Percentiles rank a stretch among this genome's conserved stretches.
Conservation (phyloP, 2,329 filamentous ascomycete genomes). For the Didymella arachidicola region DNA sequence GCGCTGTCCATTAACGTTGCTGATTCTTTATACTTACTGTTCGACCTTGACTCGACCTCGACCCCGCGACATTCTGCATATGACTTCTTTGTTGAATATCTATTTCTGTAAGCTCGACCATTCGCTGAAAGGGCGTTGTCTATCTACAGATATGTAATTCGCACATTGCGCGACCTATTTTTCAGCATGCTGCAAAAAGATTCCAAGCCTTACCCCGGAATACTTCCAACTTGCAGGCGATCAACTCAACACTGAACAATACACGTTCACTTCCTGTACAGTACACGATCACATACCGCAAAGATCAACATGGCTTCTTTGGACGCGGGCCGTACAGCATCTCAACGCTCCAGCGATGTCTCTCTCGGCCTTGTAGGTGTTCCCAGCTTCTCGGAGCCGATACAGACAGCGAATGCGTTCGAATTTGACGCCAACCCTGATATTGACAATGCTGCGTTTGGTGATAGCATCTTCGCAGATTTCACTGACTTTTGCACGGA, state of each 20-base stretch:
- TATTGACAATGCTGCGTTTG: not conserved
- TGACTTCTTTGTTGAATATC: slow-evolving; percentile 29
- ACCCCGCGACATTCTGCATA: slow-evolving; percentile 12
- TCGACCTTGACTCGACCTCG: slow-evolving; percentile 19
- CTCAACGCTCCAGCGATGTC: slow-evolving; percentile 6
- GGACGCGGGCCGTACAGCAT: slow-evolving; percentile 1
- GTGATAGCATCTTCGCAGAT: slow-evolving; percentile 3
- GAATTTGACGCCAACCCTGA: slow-evolving; percentile 4
- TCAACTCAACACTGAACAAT: not conserved
- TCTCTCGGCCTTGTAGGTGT: slow-evolving; percentile 14
- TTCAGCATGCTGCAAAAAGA: slow-evolving; percentile 1
- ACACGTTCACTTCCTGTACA: not conserved
- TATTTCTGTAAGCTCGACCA: slow-evolving; percentile 21
- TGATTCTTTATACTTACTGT: slow-evolving; percentile 26
- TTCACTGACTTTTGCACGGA: not conserved
- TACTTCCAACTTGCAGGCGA: not conserved
- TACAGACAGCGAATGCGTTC: slow-evolving; percentile 5
- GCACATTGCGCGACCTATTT: slow-evolving; percentile 6
- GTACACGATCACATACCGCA: not conserved
- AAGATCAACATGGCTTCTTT: slow-evolving; percentile 3
- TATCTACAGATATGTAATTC: slow-evolving; percentile 28
- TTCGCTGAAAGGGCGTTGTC: slow-evolving; percentile 31
- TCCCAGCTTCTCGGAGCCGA: slow-evolving; percentile 4
- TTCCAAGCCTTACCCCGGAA: not conserved
- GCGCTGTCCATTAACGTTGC: not conserved